These are phyloP conservation scores for Xylariales sp. DNA, from an alignment of 2,329 filamentous ascomycete genomes.

Conservation along the genomic window DNA sequence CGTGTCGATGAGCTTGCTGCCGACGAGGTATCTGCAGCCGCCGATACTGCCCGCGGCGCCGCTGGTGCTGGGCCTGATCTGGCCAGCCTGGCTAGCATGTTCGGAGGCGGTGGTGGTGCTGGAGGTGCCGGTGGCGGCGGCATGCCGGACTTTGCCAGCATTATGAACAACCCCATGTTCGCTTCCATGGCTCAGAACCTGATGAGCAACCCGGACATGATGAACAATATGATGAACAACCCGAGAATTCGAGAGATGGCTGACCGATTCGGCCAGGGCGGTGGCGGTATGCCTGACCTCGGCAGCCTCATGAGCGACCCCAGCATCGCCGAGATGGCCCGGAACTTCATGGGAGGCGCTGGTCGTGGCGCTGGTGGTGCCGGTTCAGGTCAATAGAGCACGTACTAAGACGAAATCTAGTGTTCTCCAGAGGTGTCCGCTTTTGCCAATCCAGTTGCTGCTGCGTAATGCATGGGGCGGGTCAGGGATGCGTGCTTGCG, in stretches of 20 bases:
- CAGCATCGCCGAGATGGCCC: constrained; percentile 77
- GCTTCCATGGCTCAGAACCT: constrained; percentile 93
- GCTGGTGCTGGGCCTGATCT: constrained; percentile 61
- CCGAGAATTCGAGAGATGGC: constrained; percentile 86
- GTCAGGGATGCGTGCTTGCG: neutral
- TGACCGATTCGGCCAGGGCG: constrained; percentile 65
- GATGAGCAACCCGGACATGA: constrained; percentile 93
- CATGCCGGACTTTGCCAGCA: constrained; percentile 80
- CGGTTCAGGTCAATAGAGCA: constrained; percentile 15
- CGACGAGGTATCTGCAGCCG: constrained; percentile 42
- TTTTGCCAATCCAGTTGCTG: neutral
- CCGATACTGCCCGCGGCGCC: constrained; percentile 39
- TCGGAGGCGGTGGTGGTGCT: constrained; percentile 55
- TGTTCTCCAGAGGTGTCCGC: neutral
- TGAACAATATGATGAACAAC: constrained; percentile 92
- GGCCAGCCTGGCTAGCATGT: constrained; percentile 66
- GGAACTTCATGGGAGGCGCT: constrained; percentile 29
- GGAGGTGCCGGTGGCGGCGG: constrained; percentile 63
- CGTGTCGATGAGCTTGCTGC: constrained; percentile 75
- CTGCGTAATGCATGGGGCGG: neutral
- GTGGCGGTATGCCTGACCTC: constrained; percentile 87
- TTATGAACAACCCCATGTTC: constrained; percentile 99
- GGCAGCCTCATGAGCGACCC: constrained; percentile 86
- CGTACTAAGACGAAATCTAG: constrained; percentile 5
- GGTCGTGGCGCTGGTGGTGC: constrained; percentile 14